Evolutionary conservation across 2,329 filamentous ascomycete species (phyloP).

Genomic region (Fusarium begoniae): DNA sequence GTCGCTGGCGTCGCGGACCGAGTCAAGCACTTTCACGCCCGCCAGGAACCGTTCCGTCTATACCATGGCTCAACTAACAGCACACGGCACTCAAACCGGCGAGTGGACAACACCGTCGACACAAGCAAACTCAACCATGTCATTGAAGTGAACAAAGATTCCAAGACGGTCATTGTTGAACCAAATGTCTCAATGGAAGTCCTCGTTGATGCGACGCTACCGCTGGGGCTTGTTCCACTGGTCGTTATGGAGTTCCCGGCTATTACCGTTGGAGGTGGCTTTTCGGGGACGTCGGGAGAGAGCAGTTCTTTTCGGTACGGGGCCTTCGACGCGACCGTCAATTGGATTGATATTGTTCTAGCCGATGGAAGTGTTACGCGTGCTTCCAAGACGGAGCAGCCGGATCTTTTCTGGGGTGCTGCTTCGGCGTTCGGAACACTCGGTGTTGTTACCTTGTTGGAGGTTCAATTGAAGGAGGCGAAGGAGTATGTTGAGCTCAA

Average conservation of each 20-base stretch:
- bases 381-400: conserved; percentile 62
- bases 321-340: conserved; percentile 70
- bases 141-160: conserved; percentile 63
- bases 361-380: conserved; percentile 65
- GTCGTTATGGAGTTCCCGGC: conserved; percentile 78
- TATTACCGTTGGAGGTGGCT: conserved; percentile 76
- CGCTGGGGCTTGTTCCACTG: conserved; percentile 65
- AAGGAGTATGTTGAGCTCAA: conserved; percentile 65
- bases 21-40: conserved; percentile 55
- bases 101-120: conserved; percentile 67
- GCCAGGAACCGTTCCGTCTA: conserved; percentile 71
- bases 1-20: conserved; percentile 56
- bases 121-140: conserved; percentile 72
- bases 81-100: conserved; percentile 67
- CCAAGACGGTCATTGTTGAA: conserved; percentile 70
- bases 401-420: conserved; percentile 71
- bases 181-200: conserved; percentile 76
- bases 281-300: conserved; percentile 72
- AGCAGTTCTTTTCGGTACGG: conserved; percentile 74
- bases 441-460: conserved; percentile 71
- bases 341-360: conserved; percentile 71
- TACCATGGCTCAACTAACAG: conserved; percentile 82
- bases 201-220: conserved; percentile 67
- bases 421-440: conserved; percentile 73
- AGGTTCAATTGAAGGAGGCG: conserved; percentile 66